A percentile compares a stretch with the other conserved stretches of the same genome.
Evolutionary conservation across 352 stramenopile species (phyloP).

Genomic region (Aphanomyces stellatus): DNA sequence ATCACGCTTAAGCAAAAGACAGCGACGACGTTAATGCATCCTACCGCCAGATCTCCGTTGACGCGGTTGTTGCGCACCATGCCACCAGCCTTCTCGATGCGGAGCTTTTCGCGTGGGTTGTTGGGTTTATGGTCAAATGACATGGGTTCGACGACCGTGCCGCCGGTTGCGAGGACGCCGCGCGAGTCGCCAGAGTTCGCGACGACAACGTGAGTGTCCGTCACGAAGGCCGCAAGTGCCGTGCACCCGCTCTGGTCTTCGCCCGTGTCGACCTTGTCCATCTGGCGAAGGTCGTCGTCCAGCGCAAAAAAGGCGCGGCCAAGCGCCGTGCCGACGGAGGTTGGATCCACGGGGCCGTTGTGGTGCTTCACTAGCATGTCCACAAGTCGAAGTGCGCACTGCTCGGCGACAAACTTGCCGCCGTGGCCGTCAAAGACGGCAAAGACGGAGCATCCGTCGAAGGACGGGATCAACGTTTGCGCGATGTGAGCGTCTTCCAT

Average conservation of each 20-base stretch:
- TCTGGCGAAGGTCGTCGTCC: conserved; percentile 46
- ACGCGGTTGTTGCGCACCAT: conserved; percentile 70
- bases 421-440: conserved; percentile 76
- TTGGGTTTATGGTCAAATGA: conserved; percentile 89
- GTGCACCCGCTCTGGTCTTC: conserved; percentile 71
- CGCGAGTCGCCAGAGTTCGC: conserved; percentile 76
- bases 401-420: conserved; percentile 41
- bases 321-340: conserved; percentile 49
- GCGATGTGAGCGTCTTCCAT: conserved; percentile 76
- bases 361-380: conserved; percentile 28
- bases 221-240: conserved; percentile 59
- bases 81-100: conserved; percentile 64
- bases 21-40: too few relatives aligned
- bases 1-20: too few relatives aligned
- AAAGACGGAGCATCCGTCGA: conserved; percentile 49
- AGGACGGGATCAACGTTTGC: conserved; percentile 35
- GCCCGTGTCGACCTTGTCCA: conserved; percentile 37
- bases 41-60: conserved; percentile 71
- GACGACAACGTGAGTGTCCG: conserved; percentile 60
- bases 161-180: conserved; percentile 50
- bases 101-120: conserved; percentile 58
- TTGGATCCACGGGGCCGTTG: conserved; percentile 21
- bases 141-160: conserved; percentile 45
- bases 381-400: conserved; percentile 36
- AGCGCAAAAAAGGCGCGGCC: conserved; percentile 53